Base-by-base conservation (phyloP, 108 stramenopile genomes). In the Aurantiochytrium sp. region DNA sequence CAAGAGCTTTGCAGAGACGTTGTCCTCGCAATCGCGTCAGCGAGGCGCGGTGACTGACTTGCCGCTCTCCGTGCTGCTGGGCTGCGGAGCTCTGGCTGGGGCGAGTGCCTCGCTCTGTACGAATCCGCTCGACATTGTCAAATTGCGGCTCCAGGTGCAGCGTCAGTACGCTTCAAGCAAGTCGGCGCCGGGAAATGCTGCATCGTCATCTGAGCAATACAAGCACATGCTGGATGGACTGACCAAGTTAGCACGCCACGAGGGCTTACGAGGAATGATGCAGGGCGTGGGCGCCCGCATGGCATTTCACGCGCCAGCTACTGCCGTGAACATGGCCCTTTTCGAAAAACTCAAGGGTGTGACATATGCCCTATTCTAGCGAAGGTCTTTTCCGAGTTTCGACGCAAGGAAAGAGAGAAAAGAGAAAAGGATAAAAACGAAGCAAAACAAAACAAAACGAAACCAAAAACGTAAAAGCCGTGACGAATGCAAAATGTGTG, bases 111-210 rank as follows among this genome's bases (percentile, higher is more conserved):
- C 97, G 6, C 97, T 96, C 90, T 16, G 97, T n/a, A 99, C 99
- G 18, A 96, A 94, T 59, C 99, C 99, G 14, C 90, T 99, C n/a
- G 99, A 99, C 89, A 92, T 99, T 91, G 98, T 95, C 16, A 98
- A 98, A 73, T 93, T 99, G 4, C 92, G 98, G 23, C 90, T 97
- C 59, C 98, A 99, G 95, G 96, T 98, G 69, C 95, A 96, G 43
- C 90, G 93, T 60, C 58, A 88, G 69, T 72, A 87, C 45, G 87
- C 14, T 90, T 10, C 25, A 72, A 51, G 23, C 91, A 35, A 35
- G 35, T 35, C 35, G 35, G 35, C 35, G 35, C 35, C 35, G 35
- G 51, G 72, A 18, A 18, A 49, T 88, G 18, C 44, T 4, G 8
- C 28, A 23, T 44, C 21, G 89, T 44, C 29, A 58, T 58, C 19